A percentile compares a stretch with the other conserved stretches of the same genome.
phyloP scores from a whole-genome alignment of 2,329 filamentous ascomycete genomes.

The Fusarium bulbicola region DNA sequence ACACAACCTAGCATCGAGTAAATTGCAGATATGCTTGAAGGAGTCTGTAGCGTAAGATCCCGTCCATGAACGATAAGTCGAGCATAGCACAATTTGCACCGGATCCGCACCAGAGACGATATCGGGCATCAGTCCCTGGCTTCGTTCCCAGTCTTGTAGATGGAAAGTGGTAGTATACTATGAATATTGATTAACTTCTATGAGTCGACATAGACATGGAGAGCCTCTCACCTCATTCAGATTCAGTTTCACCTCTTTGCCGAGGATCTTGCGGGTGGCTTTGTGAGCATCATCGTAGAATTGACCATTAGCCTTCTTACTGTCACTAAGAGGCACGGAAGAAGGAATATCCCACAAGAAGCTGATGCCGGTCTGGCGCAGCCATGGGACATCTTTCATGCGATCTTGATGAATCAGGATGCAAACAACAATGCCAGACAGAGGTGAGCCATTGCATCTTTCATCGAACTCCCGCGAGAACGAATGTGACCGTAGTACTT shows the following conservation, averaged over 20 bases:
- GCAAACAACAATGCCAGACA: neutral
- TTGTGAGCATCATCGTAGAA: neutral
- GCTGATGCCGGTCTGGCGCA: neutral
- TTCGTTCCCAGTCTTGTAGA: neutral
- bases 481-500: neutral
- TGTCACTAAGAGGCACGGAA: neutral
- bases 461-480: neutral
- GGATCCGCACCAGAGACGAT: neutral
- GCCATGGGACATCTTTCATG: neutral
- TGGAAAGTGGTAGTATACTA: neutral
- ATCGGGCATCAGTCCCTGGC: neutral
- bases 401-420: neutral
- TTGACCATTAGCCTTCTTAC: neutral
- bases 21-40: neutral
- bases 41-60: neutral
- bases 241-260: neutral
- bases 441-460: neutral
- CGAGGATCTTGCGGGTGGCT: neutral
- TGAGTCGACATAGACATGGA: accelerated
- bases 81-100: neutral
- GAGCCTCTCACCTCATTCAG: neutral
- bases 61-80: neutral
- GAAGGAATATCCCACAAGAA: neutral
- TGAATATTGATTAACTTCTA: neutral
- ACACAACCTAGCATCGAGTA: neutral